These are phyloP conservation scores for Nakazawaea populi DNA, from an alignment of 805 yeast species.

Conservation along the genomic window DNA sequence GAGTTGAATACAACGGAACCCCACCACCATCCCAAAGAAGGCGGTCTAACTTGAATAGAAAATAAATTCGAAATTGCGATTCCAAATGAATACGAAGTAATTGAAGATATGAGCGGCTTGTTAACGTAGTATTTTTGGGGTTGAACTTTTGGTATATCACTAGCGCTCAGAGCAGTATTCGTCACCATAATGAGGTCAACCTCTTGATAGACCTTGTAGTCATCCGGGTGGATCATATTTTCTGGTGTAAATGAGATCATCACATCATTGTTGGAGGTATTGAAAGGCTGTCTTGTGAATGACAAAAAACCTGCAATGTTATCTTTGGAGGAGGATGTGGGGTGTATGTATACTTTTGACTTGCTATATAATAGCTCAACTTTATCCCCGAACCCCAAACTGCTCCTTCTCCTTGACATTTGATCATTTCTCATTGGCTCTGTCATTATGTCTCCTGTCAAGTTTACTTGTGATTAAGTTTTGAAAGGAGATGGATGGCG, in stretches of 20 bases:
- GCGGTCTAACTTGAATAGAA: conserved; percentile 79
- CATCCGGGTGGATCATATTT: conserved; percentile 30
- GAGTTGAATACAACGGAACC: conserved; percentile 81
- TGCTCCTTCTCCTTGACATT: conserved; percentile 2
- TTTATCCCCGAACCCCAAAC: conserved; percentile 18
- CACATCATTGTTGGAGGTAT: conserved; percentile 47
- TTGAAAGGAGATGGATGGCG: too few species aligned
- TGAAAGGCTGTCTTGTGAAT: conserved; percentile 47
- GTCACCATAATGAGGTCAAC: conserved; percentile 36
- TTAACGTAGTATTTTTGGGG: conserved; percentile 27
- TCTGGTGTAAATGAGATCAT: conserved; percentile 69
- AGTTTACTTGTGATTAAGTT: background rate
- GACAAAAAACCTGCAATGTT: conserved; percentile 76
- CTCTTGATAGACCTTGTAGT: conserved; percentile 36
- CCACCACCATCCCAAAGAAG: conserved; percentile 85
- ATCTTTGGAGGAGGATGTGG: conserved; percentile 65
- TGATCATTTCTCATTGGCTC: background rate
- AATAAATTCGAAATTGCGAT: conserved; percentile 54
- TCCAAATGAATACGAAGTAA: conserved; percentile 65
- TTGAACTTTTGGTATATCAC: background rate
- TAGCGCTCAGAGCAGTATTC: background rate
- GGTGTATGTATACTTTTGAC: conserved; percentile 79
- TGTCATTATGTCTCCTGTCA: background rate
- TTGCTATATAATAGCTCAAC: conserved; percentile 48
- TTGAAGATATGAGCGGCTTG: conserved; percentile 46